Evolutionary conservation across 305 asterid genomes (phyloP), one percentile per base, ranked within the genome.

Genomic region (Coffea humblotiana): DNA sequence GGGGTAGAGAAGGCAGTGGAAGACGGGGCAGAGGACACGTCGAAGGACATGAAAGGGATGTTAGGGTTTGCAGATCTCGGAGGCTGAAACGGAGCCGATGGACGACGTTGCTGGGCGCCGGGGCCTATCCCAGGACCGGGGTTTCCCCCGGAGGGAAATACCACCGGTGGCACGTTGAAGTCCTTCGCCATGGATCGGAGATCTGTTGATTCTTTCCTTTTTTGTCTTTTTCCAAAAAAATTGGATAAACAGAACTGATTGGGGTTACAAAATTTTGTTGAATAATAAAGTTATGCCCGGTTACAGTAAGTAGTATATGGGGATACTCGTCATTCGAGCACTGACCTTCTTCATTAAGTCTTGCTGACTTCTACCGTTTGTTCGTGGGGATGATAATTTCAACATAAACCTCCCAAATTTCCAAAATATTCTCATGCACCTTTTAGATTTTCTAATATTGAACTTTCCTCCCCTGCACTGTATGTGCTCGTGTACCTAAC

Each of bases 21-120:
- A 58, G 97, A 90, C 51, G 92, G 87, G 75, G 96, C 92, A 54
- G 97, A 89, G 72, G 82, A 84, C 25, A 92, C 82, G 79, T 94
- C 97, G 86, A 94, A 92, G 16, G 98, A 91, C 89, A 94, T 92
- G 88, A 94, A 94, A 25, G 97, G 97, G 67, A 94, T 87, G 74
- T 85, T 78, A 54, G 96, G 85, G 83, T 86, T 90, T 2, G 97
- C 85, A 35, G 94, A 82, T 66, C 86, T 85, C 14, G 93, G 85
- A 0, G 97, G 97, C 74, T 92, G 97, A 82, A 92, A 93, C 27
- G 97, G 96, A 27, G 98, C 90, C 6, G 96, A 87, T 7, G 95
- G 91, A 65, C 97, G 97, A 67, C 96, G 97, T 77, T 91, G 96
- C 70, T 86, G 91, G 9, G 90, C n/a, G 27, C 88, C 89, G 69